phyloP scores from a whole-genome alignment of 306 rosid genomes.

The Astragalus glycyphyllos region DNA sequence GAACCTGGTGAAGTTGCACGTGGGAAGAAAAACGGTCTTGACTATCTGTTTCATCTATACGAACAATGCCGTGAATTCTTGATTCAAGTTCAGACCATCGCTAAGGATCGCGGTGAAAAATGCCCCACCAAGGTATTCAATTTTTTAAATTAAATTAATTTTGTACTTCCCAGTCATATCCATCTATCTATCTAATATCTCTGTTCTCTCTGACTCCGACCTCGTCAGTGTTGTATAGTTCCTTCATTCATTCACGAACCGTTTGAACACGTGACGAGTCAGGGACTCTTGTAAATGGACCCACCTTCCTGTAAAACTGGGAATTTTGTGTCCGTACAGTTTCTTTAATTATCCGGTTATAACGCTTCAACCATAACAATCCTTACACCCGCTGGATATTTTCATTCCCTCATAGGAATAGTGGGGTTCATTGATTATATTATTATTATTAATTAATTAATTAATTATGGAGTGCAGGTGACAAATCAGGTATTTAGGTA shows the following conservation, averaged over 20 bases:
- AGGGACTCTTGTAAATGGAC: slow-evolving; percentile 43
- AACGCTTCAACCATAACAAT: slow-evolving; percentile 12
- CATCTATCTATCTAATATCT: slow-evolving; percentile 3
- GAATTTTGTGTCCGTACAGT: slow-evolving; percentile 31
- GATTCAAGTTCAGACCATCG: slow-evolving; percentile 84
- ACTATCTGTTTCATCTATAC: slow-evolving; percentile 88
- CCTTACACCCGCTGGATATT: slow-evolving; percentile 36
- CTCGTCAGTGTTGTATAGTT: slow-evolving; percentile 32
- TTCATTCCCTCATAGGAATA: slow-evolving; percentile 14
- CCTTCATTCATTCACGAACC: slow-evolving; percentile 12
- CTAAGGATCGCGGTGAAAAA: slow-evolving; percentile 93
- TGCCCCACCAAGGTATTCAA: slow-evolving; percentile 89
- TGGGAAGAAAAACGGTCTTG: slow-evolving; percentile 97
- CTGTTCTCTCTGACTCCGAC: slow-evolving; percentile 14
- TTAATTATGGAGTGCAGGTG: slow-evolving; percentile 52
- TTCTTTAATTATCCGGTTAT: slow-evolving; percentile 39
- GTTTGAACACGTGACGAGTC: slow-evolving; percentile 52
- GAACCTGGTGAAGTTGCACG: slow-evolving; percentile 99
- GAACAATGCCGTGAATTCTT: slow-evolving; percentile 93
- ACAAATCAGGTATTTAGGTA: slow-evolving; percentile 89
- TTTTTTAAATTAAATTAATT: background rate
- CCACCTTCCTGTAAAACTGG: slow-evolving; percentile 17
- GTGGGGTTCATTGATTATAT: background rate
- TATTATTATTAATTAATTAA: too few relatives aligned
- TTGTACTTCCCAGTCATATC: background rate